Evolutionary conservation across 163 green algal genomes (phyloP).

Genomic region (Chlamydomonas reinhardtii): DNA sequence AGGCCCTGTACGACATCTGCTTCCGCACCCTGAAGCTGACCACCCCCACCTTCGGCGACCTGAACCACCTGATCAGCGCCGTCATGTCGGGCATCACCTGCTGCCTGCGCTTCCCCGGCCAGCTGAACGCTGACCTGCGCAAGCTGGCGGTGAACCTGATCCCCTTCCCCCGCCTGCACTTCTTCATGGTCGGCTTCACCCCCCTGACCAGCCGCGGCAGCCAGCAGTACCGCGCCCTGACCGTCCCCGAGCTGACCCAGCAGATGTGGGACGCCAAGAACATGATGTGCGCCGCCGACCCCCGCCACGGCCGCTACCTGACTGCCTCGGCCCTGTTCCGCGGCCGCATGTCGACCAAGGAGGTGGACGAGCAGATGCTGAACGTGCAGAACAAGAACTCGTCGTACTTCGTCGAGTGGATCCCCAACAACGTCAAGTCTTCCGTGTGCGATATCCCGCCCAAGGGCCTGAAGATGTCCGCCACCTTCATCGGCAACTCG

Average conservation of each 20-base stretch:
- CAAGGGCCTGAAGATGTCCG: constrained; percentile 93
- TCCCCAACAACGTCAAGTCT: constrained; percentile 97
- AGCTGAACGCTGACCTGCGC: constrained; percentile 96
- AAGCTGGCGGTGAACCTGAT: constrained; percentile 97
- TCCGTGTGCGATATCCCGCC: constrained; percentile 95
- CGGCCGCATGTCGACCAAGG: constrained; percentile 93
- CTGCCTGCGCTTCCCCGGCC: constrained; percentile 96
- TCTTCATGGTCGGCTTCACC: constrained; percentile 97
- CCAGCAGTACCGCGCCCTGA: constrained; percentile 93
- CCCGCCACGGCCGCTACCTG: constrained; percentile 91
- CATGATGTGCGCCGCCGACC: constrained; percentile 94
- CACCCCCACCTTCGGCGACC: constrained; percentile 95
- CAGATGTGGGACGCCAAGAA: constrained; percentile 96
- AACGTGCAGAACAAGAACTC: constrained; percentile 98
- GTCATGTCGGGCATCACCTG: constrained; percentile 98
- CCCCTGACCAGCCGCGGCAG: constrained; percentile 90
- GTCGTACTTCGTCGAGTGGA: constrained; percentile 97
- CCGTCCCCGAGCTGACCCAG: constrained; percentile 94
- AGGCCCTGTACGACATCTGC: constrained; percentile 99
- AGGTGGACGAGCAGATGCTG: constrained; percentile 97
- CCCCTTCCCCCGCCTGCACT: constrained; percentile 94
- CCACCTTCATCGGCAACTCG: constrained; percentile 95
- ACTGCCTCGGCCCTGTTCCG: constrained; percentile 94
- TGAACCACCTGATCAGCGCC: constrained; percentile 95
- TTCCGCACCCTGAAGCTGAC: constrained; percentile 99